A percentile compares a stretch with the other conserved stretches of the same genome.
phyloP scores from a whole-genome alignment of 805 yeast genomes.

The Candida xiaguanensis region DNA sequence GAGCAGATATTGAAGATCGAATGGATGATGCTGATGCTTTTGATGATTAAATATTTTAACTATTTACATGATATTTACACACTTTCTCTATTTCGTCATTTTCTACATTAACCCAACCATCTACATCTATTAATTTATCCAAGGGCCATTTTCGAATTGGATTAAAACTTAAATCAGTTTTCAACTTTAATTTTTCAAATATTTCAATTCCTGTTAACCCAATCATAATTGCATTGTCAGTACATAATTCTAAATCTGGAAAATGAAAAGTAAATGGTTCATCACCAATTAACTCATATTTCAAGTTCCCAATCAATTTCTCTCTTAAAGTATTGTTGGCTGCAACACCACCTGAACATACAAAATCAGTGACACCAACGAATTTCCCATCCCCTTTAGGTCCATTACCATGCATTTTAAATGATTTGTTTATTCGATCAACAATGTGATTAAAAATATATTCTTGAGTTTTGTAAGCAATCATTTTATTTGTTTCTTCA shows the following conservation, averaged over 20 bases:
- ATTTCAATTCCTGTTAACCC: constrained; percentile 96
- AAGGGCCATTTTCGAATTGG: constrained; percentile 86
- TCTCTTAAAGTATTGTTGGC: constrained; percentile 59
- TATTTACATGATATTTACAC: constrained; percentile 7
- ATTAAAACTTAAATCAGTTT: constrained; percentile 51
- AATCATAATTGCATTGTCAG: constrained; percentile 96
- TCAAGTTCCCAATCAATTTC: constrained; percentile 41
- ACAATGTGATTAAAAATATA: constrained; percentile 70
- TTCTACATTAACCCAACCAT: constrained; percentile 46
- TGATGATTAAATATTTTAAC: too few relatives aligned
- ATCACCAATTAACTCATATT: constrained; percentile 12
- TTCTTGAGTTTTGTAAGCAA: constrained; percentile 60
- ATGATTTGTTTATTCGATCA: constrained; percentile 54
- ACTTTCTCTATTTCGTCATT: constrained; percentile 16
- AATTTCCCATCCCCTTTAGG: constrained; percentile 37
- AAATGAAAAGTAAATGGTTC: constrained; percentile 44
- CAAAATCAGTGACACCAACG: constrained; percentile 48
- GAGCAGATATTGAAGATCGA: constrained; percentile 29
- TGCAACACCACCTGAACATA: constrained; percentile 94
- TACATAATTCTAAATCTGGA: constrained; percentile 72
- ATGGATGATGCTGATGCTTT: constrained; percentile 19
- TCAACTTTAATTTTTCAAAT: constrained; percentile 49
- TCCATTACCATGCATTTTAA: constrained; percentile 30
- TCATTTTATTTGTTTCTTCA: constrained; percentile 38
- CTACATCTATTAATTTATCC: constrained; percentile 42